Evolutionary conservation across 257 asterid species (phyloP), one percentile per base, ranked within the genome.

Genomic region (Solanum phureja): DNA sequence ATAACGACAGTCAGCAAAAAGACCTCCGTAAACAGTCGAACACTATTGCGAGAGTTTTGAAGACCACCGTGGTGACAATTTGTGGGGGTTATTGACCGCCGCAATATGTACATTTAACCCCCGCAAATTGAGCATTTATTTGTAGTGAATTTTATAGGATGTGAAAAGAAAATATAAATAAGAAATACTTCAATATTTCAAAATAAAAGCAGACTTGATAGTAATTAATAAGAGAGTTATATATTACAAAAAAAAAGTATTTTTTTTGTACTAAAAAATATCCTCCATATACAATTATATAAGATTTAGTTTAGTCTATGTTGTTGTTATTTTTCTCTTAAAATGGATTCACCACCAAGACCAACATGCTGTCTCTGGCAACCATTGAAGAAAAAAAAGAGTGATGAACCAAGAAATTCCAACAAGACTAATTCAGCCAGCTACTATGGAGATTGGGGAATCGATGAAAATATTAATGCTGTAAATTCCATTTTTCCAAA

Each of bases 401-500:
- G 29, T 52, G 42, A 52, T 14, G 52, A 58, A 49, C 33, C 11
- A 58, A 87, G 8, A 75, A 56, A 8, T 56, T 40, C 46, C 46
- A 40, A 40, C 46, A 40, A 40, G 46, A 40, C 46, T 40, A 40
- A 40, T 40, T 31, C 24, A 72, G 58, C 58, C 49, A 60, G 12
- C 68, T 87, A 76, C 85, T 87, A 87, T 58, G 86, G 88, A 23
- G 77, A 87, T 58, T 87, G 88, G 88, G 88, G 88, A 24, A 52
- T 58, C 6, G 88, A 46, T 52, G 86, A 16, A 49, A 52, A 33
- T 75, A 38, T 33, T 75, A 31, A 13, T 74, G 64, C 87, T 56
- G 49, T 6, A 38, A 60, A 38, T 64, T 56, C 71, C 75, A 19
- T 21, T 33, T 83, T 83, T 34, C 75, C 75, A 60, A 23, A 16